Percentiles rank a stretch among this genome's conserved stretches.
These are phyloP conservation scores for Acidomyces sp. DNA, from an alignment of 495 filamentous ascomycete species.

Conservation along the genomic window DNA sequence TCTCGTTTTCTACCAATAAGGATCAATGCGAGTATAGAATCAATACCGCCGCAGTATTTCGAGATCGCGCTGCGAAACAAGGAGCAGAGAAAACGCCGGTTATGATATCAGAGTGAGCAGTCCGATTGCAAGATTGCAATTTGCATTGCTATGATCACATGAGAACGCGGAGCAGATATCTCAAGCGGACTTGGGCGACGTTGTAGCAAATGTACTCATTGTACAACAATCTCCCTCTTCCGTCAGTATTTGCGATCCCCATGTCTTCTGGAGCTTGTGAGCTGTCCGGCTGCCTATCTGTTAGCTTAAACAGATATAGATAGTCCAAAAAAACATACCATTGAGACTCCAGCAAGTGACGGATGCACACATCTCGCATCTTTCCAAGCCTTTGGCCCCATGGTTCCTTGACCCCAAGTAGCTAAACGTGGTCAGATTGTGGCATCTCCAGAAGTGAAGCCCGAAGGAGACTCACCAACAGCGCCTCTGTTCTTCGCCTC, in stretches of 20 bases:
- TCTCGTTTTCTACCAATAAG: too few relatives aligned
- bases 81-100: too few relatives aligned
- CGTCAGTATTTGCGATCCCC: constrained; percentile 27
- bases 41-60: too few relatives aligned
- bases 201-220: constrained; percentile 77
- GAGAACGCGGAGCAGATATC: constrained; percentile 48
- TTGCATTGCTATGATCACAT: not conserved
- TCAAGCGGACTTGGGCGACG: constrained; percentile 61
- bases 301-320: constrained; percentile 44
- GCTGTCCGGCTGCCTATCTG: constrained; percentile 27
- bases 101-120: too few relatives aligned
- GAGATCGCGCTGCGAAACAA: too few relatives aligned
- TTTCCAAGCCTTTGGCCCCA: constrained; percentile 55
- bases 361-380: constrained; percentile 55
- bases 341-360: constrained; percentile 48
- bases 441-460: constrained; percentile 3
- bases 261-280: too few relatives aligned
- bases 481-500: constrained; percentile 46
- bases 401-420: constrained; percentile 52
- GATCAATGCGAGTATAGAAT: too few relatives aligned
- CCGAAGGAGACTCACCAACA: constrained; percentile 2
- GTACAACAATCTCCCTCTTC: constrained; percentile 35
- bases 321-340: too few relatives aligned
- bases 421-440: constrained; percentile 30
- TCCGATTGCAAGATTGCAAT: too few relatives aligned